Base-by-base conservation (phyloP, 192 early-diverging fungal genomes). In the Neocallimastix lanati region DNA sequence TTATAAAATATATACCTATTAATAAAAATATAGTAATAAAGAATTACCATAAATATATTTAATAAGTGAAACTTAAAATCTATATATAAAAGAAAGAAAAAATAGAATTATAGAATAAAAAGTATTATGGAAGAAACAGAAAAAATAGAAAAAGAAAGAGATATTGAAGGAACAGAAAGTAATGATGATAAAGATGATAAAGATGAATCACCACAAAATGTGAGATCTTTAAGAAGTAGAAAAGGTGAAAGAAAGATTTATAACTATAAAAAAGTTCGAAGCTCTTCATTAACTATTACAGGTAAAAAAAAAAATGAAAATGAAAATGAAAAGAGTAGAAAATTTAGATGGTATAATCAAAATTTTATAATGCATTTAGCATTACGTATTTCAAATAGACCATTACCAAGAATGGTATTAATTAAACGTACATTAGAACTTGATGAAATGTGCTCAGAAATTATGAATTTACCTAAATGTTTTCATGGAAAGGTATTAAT, bases 341-440 rank as follows among this genome's bases (percentile, higher is more conserved):
- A 84, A 79, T 94, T 94, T 27, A 85, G 94, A n/a, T 97, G 95
- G 95, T 93, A 94, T 38, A 97, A 90, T 76, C 95, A 96, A 80
- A 91, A 92, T 29, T 95, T 94, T 82, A 83, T 97, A 80, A 85
- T 97, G 83, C 93, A 93, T 80, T 80, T 96, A 80, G 93, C 93
- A 11, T 84, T 97, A 28, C 85, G 92, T 12, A 87, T 87, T 78
- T 88, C 94, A 18, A 86, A 87, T 25, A 82, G 89, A 30, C 92
- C 89, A 4, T 84, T 94, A 29, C 87, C 93, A 13, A 86, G 95
- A 28, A 90, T 86, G 29, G 89, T 92, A 28, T 82, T 97, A 28
- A 93, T 97, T 27, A 85, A 86, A 29, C 87, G 85, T 27, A 94
- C 93, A 6, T 85, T 97, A 25, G 89, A 88, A 77, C 77, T 96